phyloP scores from a whole-genome alignment of 176 grass and related monocot genomes.

The Zea mays region Zm-B73-REFERENCE-NAM-5.0 NC_050097.1:216100001-216100500 shows the following conservation, averaged over 20 bases:
- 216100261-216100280: conserved; percentile 30
- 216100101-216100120: conserved; percentile 95
- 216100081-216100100: conserved; percentile 86
- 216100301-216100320: background rate
- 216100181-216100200: conserved; percentile 34
- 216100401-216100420: conserved; percentile 7
- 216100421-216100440: background rate
- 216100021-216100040: conserved; percentile 94
- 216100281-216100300: background rate
- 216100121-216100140: conserved; percentile 87
- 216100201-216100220: conserved; percentile 38
- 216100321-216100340: conserved; percentile 27
- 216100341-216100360: conserved; percentile 62
- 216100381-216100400: conserved; percentile 93
- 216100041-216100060: conserved; percentile 82
- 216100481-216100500: background rate
- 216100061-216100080: conserved; percentile 95
- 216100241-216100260: conserved; percentile 29
- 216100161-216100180: conserved; percentile 44
- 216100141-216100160: conserved; percentile 74
- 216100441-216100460: conserved; percentile 1
- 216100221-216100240: conserved; percentile 51
- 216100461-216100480: background rate
- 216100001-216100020: conserved; percentile 31
- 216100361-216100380: conserved; percentile 70